Percentiles rank a stretch among this genome's conserved stretches.
Conservation (phyloP, 768 basidiomycete genomes). For the Leucocoprinus leucothites region DNA sequence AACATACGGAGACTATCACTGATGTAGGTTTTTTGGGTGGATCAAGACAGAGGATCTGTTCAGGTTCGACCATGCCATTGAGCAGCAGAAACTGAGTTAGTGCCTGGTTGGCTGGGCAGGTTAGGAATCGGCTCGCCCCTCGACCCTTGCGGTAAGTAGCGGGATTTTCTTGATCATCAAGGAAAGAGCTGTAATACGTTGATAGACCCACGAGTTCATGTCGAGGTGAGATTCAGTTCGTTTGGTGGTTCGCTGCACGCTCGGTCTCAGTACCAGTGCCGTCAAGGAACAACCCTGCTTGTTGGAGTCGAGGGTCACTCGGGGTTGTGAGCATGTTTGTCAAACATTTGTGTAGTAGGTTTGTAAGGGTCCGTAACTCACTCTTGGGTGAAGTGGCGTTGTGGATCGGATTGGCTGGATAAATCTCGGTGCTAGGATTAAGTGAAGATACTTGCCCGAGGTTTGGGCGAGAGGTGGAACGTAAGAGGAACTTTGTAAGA, state of each 20-base stretch:
- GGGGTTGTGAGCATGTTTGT: conserved; percentile 6
- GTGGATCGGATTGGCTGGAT: background rate
- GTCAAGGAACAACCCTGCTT: background rate
- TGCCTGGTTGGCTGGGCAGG: background rate
- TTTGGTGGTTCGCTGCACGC: background rate
- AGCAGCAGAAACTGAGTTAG: background rate
- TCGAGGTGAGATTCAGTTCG: background rate
- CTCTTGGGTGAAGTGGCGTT: background rate
- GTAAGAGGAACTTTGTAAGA: background rate
- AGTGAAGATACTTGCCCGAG: background rate
- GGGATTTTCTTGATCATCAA: too few relatives aligned
- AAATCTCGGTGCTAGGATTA: background rate
- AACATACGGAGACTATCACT: background rate
- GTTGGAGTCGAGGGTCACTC: background rate
- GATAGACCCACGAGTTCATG: too few relatives aligned
- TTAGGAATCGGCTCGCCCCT: background rate
- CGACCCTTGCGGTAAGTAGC: too few relatives aligned
- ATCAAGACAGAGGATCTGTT: background rate
- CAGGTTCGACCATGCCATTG: background rate
- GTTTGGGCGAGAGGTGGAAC: background rate
- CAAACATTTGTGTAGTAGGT: background rate
- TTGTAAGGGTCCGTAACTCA: background rate
- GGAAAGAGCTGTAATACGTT: too few relatives aligned
- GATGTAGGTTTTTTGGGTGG: background rate
- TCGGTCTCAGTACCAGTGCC: background rate